Conservation (phyloP, 192 early-diverging fungal genomes). For the Rhizoclosmatium sp. region DNA sequence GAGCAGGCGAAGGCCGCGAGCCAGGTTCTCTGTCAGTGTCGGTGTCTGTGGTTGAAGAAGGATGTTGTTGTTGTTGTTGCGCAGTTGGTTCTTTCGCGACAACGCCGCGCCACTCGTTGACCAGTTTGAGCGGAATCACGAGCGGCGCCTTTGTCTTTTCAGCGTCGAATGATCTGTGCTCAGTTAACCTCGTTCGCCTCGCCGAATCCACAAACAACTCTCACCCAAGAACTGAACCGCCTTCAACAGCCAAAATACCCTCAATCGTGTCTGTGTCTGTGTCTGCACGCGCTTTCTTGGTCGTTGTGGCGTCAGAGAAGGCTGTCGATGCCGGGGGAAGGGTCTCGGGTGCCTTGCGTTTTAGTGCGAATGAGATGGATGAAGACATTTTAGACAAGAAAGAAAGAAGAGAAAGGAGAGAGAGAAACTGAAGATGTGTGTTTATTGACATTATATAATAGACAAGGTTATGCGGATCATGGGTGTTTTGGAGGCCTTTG, state of each 20-base stretch:
- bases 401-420: too few relatives aligned
- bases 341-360: conserved; percentile 17
- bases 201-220: not conserved
- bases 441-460: too few relatives aligned
- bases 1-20: not conserved
- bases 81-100: not conserved
- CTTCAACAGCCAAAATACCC: not conserved
- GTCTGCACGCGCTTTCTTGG: not conserved
- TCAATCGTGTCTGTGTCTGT: not conserved
- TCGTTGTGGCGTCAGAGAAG: not conserved
- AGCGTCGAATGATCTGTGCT: not conserved
- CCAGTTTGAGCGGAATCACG: conserved; percentile 50
- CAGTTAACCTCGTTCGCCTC: not conserved
- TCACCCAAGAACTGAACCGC: not conserved
- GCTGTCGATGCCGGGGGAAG: not conserved
- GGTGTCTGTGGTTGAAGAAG: not conserved
- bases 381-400: not conserved
- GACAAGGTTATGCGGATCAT: too few relatives aligned
- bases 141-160: conserved; percentile 34
- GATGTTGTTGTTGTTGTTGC: not conserved
- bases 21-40: not conserved
- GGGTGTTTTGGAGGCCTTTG: not conserved
- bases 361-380: conserved; percentile 1
- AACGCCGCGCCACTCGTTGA: conserved; percentile 44
- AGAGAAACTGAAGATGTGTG: too few relatives aligned